Evolutionary conservation across 208 protist species (phyloP), one percentile per base, ranked within the genome.

Genomic region (Trichomonas vaginalis): DNA sequence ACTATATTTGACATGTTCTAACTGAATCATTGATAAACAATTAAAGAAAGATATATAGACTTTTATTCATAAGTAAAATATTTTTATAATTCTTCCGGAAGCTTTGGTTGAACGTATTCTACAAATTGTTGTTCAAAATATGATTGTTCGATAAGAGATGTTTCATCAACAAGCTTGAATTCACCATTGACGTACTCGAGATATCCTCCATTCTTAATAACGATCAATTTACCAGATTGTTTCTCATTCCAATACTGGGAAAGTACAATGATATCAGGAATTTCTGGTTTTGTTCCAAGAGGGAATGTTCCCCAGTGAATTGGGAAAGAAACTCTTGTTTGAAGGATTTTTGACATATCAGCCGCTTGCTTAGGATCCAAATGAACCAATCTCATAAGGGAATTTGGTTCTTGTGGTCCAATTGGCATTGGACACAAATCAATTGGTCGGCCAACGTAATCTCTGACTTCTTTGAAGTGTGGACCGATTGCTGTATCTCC

Each of bases 281-380:
- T 21, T 17, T 35, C 45, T 48, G 86, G 86, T 39, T 51, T 9
- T 35, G 0, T 21, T 27, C 86, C 86, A 48, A 92, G 40, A 27
- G 86, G 45, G n/a, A 92, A 92, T 51, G 86, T 92, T 23, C 86
- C 86, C 23, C 37, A 92, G 37, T 92, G 86, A 46, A 92, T 92
- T 39, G 86, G 45, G 37, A 92, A 14, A 4, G 17, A 0, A 39
- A 39, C 14, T 6, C n/a, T 51, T 92, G 86, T 0, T 9, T 39
- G 3, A 0, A 92, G 27, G 0, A 56, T 10, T 39, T 51, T 35
- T 56, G 10, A 35, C 86, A 92, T 92, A 1, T 92, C 86, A 6
- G 14, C 23, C 0, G 86, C 86, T 27, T 92, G 45, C 23, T 35
- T 35, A 10, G 23, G 23, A 92, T 92, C 45, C 12, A 92, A 17